Evolutionary conservation across 2,329 filamentous ascomycete species (phyloP).

Genomic region (Zymoseptoria passerinii): DNA sequence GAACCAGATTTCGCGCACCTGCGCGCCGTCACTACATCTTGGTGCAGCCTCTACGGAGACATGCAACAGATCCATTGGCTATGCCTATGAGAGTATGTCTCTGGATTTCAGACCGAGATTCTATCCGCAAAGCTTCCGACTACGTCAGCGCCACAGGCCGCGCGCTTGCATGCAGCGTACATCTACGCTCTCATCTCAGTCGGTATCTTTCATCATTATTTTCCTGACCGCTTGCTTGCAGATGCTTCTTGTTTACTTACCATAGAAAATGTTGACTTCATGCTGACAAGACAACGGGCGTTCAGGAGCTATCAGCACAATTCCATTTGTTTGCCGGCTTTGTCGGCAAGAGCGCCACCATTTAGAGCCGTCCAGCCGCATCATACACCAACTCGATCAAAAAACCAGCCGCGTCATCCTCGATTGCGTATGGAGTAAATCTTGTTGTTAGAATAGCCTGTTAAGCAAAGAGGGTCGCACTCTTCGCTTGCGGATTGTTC

Average conservation of each 20-base stretch:
- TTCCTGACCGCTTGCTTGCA: neutral
- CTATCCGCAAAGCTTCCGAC: neutral
- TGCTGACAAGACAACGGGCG: neutral
- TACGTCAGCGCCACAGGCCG: neutral
- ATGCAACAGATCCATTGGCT: neutral
- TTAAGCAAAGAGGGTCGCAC: neutral
- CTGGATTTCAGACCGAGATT: neutral
- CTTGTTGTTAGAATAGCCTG: neutral
- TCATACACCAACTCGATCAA: neutral
- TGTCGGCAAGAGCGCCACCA: neutral
- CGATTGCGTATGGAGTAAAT: slow-evolving; percentile 5
- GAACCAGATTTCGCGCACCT: neutral
- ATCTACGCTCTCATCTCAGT: neutral
- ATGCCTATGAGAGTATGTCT: neutral
- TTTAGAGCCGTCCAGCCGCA: neutral
- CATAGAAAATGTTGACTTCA: neutral
- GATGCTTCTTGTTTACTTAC: neutral
- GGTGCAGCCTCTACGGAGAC: neutral
- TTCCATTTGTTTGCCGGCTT: neutral
- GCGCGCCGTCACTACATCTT: neutral
- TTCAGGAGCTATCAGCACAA: neutral
- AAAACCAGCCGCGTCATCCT: slow-evolving; percentile 6
- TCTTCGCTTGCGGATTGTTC: neutral
- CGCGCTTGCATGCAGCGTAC: neutral
- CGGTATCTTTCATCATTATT: neutral